Evolutionary conservation across 805 yeast genomes (phyloP), one percentile per base, ranked within the genome.

Genomic region (Metschnikowia orientalis): DNA sequence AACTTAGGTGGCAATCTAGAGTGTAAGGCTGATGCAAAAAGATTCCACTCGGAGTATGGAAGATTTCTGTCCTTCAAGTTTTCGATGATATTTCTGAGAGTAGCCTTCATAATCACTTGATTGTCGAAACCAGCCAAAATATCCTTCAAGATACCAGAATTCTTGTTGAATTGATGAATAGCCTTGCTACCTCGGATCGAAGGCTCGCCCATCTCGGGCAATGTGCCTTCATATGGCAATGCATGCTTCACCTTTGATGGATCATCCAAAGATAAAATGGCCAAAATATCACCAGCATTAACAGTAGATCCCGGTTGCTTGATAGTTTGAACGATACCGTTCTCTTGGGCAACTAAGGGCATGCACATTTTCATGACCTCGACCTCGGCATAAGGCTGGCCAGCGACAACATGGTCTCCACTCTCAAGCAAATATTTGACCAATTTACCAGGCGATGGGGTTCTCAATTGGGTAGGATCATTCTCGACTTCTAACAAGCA

Each of bases 281-380:
- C 98, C 56, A 92, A 75, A 41, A 94, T 90, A 55, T 92, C 98
- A 66, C 98, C 98, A 30, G 97, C 97, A 49, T 77, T 77, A 38
- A 92, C 82, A 17, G 95, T 87, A n/a, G 97, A 82, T 33, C 99
- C 99, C 7, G 98, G 97, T 67, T 92, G 98, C 63, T 92, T 90
- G 56, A 92, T 78, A 26, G 88, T 68, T 67, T 90, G 97, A 34
- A 89, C 85, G 38, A 75, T 70, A 73, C 99, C 99, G 52, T 84
- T 82, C 60, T 90, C 98, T 60, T 80, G 86, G 13, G 97, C 90
- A 53, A 89, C 68, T 51, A 92, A 73, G 31, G 98, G 97, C 97
- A 92, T 92, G 63, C 89, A 88, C 98, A 92, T 92, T 65, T 92
- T 92, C 99, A 92, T 92, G 47, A 92, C 98, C 67, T 92, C 99